phyloP scores from a whole-genome alignment of 805 yeast species.

The Starmerella floris region DNA sequence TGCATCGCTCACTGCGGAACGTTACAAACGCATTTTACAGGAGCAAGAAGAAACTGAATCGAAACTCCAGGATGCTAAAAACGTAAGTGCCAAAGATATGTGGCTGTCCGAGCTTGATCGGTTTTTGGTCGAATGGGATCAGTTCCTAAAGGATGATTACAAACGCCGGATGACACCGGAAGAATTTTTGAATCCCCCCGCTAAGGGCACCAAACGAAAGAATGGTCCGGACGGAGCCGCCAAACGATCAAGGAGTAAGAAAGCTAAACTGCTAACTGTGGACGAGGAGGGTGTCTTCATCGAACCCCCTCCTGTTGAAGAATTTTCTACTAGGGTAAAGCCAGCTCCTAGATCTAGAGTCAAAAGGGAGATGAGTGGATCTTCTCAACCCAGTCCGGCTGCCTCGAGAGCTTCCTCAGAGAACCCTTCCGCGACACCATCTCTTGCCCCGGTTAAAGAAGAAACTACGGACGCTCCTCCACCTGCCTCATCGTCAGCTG shows the following conservation, averaged over 20 bases:
- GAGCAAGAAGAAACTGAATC: conserved; percentile 61
- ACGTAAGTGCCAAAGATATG: conserved; percentile 75
- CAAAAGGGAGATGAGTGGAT: conserved; percentile 6
- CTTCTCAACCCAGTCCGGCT: conserved; percentile 6
- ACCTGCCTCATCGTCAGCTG: too few species aligned
- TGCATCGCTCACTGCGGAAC: conserved; percentile 84
- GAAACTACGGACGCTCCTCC: not conserved
- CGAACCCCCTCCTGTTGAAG: conserved; percentile 21
- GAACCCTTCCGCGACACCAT: not conserved
- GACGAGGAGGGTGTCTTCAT: conserved; percentile 24
- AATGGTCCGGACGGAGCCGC: conserved; percentile 28
- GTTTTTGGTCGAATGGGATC: conserved; percentile 52
- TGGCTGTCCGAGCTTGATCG: conserved; percentile 77
- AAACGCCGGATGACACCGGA: conserved; percentile 35
- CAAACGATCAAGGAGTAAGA: not conserved
- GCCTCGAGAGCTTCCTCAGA: not conserved
- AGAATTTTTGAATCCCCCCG: not conserved
- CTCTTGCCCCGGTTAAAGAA: not conserved
- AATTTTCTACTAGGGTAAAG: conserved; percentile 5
- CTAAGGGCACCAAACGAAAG: conserved; percentile 2
- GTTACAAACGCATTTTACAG: conserved; percentile 63
- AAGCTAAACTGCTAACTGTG: conserved; percentile 15
- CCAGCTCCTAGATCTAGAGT: conserved; percentile 6
- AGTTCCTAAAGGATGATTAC: conserved; percentile 53
- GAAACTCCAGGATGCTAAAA: conserved; percentile 44